Conservation (phyloP, 2,329 filamentous ascomycete genomes). For the Neonectria punicea region DNA sequence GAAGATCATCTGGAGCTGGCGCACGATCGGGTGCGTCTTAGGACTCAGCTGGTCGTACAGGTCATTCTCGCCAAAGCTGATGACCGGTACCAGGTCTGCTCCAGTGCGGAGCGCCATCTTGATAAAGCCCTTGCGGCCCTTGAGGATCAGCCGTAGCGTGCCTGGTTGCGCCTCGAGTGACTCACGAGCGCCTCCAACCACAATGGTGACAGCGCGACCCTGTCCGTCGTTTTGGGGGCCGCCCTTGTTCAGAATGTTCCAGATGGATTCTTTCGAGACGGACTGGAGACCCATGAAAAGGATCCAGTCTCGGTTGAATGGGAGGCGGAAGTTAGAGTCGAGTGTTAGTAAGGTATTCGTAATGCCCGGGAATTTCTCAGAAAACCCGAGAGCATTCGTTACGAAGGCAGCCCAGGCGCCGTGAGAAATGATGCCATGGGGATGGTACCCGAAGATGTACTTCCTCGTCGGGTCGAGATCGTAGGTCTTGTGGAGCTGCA, state of each 20-base stretch:
- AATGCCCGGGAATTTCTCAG: constrained; percentile 90
- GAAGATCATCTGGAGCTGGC: constrained; percentile 83
- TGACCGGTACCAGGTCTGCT: constrained; percentile 92
- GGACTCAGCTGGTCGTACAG: constrained; percentile 90
- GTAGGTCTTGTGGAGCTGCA: constrained; percentile 85
- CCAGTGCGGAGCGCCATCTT: constrained; percentile 92
- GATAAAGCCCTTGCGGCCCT: constrained; percentile 89
- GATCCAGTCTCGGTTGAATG: constrained; percentile 94
- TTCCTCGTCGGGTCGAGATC: constrained; percentile 83
- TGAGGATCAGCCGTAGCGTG: constrained; percentile 79
- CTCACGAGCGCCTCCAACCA: constrained; percentile 91
- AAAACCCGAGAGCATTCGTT: constrained; percentile 89
- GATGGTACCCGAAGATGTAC: constrained; percentile 97
- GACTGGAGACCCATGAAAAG: constrained; percentile 87
- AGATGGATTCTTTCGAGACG: constrained; percentile 91
- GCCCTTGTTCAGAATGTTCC: constrained; percentile 85
- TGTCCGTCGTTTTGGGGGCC: constrained; percentile 83
- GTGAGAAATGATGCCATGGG: constrained; percentile 96
- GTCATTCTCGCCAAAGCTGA: constrained; percentile 96
- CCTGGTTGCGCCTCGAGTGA: constrained; percentile 88
- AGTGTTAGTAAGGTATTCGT: constrained; percentile 93
- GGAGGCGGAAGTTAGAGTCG: constrained; percentile 95
- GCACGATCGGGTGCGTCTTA: constrained; percentile 79
- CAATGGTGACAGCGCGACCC: constrained; percentile 96
- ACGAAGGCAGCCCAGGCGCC: constrained; percentile 94